Evolutionary conservation across 495 filamentous ascomycete species (phyloP).

Genomic region (Tuber aestivum): DNA sequence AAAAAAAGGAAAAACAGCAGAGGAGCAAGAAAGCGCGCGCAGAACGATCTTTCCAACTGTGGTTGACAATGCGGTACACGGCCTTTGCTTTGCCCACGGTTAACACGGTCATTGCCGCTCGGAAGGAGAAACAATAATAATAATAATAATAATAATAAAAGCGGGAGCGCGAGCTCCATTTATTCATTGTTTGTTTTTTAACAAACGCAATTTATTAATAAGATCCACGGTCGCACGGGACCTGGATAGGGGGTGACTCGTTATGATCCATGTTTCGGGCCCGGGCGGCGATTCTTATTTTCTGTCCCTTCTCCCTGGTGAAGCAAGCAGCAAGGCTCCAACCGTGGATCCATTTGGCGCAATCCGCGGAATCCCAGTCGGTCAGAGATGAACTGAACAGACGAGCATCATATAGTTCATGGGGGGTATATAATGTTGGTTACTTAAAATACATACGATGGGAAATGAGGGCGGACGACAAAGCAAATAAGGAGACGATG

Average conservation of each 20-base stretch:
- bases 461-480: background rate
- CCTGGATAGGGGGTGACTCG: slow-evolving; percentile 30
- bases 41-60: slow-evolving; percentile 3
- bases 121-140: background rate
- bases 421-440: slow-evolving; percentile 33
- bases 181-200: background rate
- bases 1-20: slow-evolving; percentile 11
- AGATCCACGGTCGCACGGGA: slow-evolving; percentile 26
- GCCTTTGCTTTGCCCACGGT: background rate
- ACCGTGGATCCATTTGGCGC: slow-evolving; percentile 35
- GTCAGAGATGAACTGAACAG: slow-evolving; percentile 27
- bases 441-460: slow-evolving; percentile 4
- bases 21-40: slow-evolving; percentile 7
- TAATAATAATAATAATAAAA: background rate
- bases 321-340: slow-evolving; percentile 25
- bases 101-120: background rate
- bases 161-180: background rate
- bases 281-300: slow-evolving; percentile 29
- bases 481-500: background rate
- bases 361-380: slow-evolving; percentile 20
- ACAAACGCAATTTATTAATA: slow-evolving; percentile 17
- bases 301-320: slow-evolving; percentile 20
- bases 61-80: slow-evolving; percentile 30
- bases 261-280: slow-evolving; percentile 33
- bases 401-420: slow-evolving; percentile 34